These are phyloP conservation scores for Tuctoria greenei DNA, from an alignment of 176 grass and related monocot genomes.

Conservation along the genomic window DNA sequence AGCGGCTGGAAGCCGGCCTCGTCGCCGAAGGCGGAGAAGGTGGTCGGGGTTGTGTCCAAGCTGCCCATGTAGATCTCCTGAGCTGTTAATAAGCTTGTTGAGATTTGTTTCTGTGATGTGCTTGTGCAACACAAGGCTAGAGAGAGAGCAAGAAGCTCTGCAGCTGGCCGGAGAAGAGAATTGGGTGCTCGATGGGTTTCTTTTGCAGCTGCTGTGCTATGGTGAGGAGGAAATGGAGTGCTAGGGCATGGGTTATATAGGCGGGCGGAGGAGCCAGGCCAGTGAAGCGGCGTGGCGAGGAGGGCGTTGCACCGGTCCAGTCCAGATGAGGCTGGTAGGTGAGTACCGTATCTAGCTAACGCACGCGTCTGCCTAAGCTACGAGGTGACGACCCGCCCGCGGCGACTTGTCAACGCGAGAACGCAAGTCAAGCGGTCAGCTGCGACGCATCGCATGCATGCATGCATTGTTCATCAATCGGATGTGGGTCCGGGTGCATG, in stretches of 20 bases:
- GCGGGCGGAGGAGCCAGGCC: not conserved
- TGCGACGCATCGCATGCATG: not conserved
- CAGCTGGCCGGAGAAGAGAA: not conserved
- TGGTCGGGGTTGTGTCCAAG: slow-evolving; percentile 13
- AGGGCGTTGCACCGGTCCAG: not conserved
- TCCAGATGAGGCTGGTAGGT: not conserved
- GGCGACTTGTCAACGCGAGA: not conserved
- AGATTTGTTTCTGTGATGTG: not conserved
- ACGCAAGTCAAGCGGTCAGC: not conserved
- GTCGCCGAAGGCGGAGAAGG: slow-evolving; percentile 25
- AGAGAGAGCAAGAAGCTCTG: not conserved
- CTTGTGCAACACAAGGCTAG: not conserved
- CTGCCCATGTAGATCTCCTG: slow-evolving; percentile 21
- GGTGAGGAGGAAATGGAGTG: not conserved
- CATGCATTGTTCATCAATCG: not conserved
- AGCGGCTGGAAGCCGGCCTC: slow-evolving; percentile 28
- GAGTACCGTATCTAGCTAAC: not conserved
- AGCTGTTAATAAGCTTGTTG: not conserved
- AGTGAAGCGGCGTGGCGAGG: slow-evolving; percentile 22
- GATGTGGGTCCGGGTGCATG: not conserved
- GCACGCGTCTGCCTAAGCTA: not conserved
- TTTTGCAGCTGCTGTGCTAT: not conserved
- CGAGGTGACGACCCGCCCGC: not conserved
- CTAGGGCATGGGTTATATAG: not conserved
- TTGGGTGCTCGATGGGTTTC: not conserved